Percentiles rank a stretch among this genome's conserved stretches.
phyloP scores from a whole-genome alignment of 2,329 filamentous ascomycete species.

The Clarireedia paspali region DNA sequence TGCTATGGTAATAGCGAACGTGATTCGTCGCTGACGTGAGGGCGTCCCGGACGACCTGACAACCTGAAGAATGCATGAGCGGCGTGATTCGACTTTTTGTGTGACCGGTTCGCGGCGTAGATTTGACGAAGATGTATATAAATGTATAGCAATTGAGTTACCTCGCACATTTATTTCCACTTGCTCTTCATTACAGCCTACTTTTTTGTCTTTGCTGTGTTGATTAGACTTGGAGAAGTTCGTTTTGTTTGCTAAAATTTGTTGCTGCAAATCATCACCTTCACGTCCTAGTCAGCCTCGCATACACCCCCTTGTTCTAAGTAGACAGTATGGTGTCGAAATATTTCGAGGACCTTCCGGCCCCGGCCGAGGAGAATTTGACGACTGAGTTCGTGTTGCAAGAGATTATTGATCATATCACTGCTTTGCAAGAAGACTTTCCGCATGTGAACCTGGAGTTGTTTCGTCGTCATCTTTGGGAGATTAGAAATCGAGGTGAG shows the following conservation, averaged over 20 bases:
- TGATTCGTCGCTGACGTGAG: slow-evolving; percentile 9
- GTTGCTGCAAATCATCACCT: background rate
- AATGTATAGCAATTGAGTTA: background rate
- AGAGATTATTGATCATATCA: slow-evolving; percentile 30
- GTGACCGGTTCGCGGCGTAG: background rate
- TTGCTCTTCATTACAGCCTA: background rate
- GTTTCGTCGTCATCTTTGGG: slow-evolving; percentile 26
- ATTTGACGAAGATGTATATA: background rate
- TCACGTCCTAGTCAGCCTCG: background rate
- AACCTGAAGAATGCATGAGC: background rate
- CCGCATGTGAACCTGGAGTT: slow-evolving; percentile 24
- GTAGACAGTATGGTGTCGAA: slow-evolving; percentile 7
- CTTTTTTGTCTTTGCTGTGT: no score
- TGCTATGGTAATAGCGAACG: background rate
- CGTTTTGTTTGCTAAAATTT: background rate
- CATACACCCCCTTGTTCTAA: background rate
- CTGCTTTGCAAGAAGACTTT: slow-evolving; percentile 19
- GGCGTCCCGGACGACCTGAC: background rate
- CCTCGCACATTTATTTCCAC: background rate
- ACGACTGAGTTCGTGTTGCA: slow-evolving; percentile 26
- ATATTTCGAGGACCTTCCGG: slow-evolving; percentile 11
- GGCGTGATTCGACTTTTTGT: background rate
- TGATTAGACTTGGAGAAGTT: background rate
- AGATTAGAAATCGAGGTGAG: slow-evolving; percentile 19
- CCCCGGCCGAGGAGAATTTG: slow-evolving; percentile 20